Evolutionary conservation across 2,329 filamentous ascomycete genomes (phyloP).

Genomic region (Emericellopsis cladophorae): DNA sequence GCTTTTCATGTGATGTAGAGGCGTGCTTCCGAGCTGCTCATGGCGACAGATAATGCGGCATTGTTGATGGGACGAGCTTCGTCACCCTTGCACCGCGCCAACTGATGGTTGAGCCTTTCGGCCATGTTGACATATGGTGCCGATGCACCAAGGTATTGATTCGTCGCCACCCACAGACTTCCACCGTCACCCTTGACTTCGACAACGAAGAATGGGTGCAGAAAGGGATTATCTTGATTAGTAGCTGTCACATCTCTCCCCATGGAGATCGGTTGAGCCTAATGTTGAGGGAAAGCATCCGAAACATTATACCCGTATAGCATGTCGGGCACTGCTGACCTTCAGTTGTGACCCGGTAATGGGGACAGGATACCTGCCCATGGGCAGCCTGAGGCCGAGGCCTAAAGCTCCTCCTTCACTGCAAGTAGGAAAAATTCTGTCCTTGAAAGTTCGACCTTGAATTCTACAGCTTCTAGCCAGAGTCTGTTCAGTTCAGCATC

Average conservation of each 20-base stretch:
- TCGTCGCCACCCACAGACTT: constrained; percentile 19
- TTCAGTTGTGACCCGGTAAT: neutral
- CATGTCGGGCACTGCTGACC: constrained; percentile 6
- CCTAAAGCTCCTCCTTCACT: neutral
- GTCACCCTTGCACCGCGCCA: constrained; percentile 7
- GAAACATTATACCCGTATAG: constrained; percentile 4
- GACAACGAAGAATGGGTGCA: constrained; percentile 7
- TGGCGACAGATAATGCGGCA: constrained; percentile 18
- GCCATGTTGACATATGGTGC: constrained; percentile 17
- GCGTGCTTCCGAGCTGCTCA: constrained; percentile 17
- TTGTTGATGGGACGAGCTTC: constrained; percentile 10
- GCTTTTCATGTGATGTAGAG: constrained; percentile 21
- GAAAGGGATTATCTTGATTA: neutral
- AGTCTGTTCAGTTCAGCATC: constrained; percentile 1
- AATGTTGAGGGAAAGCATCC: constrained; percentile 1
- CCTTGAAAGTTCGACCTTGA: too few species aligned
- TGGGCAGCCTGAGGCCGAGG: neutral
- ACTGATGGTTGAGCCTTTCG: constrained; percentile 8
- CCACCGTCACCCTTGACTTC: constrained; percentile 13
- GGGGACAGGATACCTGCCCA: constrained; percentile 2
- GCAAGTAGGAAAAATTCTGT: neutral
- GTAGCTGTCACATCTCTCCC: neutral
- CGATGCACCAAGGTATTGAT: constrained; percentile 19
- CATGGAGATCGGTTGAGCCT: neutral
- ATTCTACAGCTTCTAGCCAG: too few species aligned